Conservation (phyloP, 2,329 filamentous ascomycete genomes). For the Aspergillus fijiensis region DNA sequence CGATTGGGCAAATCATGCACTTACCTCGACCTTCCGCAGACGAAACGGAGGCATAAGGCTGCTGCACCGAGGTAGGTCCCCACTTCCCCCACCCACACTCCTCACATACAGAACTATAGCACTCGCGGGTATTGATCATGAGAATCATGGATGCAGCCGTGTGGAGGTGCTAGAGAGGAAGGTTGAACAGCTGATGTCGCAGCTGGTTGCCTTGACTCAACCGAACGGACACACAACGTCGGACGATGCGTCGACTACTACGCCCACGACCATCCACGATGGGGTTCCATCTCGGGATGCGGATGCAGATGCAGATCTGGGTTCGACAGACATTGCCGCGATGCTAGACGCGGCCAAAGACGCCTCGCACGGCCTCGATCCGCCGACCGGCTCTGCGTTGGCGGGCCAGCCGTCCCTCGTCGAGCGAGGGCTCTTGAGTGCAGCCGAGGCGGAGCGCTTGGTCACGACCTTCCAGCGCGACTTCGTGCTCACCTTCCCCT, state of each 20-base stretch:
- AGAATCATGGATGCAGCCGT: slow-evolving; percentile 13
- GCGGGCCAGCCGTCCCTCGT: slow-evolving; percentile 24
- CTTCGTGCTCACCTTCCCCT: slow-evolving; percentile 22
- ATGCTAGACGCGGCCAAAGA: slow-evolving; percentile 20
- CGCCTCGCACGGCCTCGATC: slow-evolving; percentile 20
- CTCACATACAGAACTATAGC: neutral
- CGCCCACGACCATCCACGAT: slow-evolving; percentile 7
- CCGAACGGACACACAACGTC: slow-evolving; percentile 14
- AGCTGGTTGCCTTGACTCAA: slow-evolving; percentile 17
- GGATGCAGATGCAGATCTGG: slow-evolving; percentile 4
- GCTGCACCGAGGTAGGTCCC: slow-evolving; percentile 1
- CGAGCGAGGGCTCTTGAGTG: slow-evolving; percentile 22
- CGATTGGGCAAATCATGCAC: slow-evolving; percentile 26
- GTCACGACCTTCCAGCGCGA: slow-evolving; percentile 16
- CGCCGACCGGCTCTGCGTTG: slow-evolving; percentile 18
- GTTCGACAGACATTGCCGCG: slow-evolving; percentile 5
- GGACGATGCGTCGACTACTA: slow-evolving; percentile 5
- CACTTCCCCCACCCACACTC: neutral
- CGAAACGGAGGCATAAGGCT: slow-evolving; percentile 22
- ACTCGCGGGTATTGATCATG: neutral
- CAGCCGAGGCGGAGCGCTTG: slow-evolving; percentile 22
- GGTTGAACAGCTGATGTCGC: slow-evolving; percentile 23
- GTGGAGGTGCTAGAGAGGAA: slow-evolving; percentile 23
- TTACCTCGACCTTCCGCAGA: slow-evolving; percentile 29
- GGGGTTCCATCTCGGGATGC: slow-evolving; percentile 3